Evolutionary conservation across 1,284 basidiomycete species (phyloP).

Genomic region (Cerioporus squamosus): DNA sequence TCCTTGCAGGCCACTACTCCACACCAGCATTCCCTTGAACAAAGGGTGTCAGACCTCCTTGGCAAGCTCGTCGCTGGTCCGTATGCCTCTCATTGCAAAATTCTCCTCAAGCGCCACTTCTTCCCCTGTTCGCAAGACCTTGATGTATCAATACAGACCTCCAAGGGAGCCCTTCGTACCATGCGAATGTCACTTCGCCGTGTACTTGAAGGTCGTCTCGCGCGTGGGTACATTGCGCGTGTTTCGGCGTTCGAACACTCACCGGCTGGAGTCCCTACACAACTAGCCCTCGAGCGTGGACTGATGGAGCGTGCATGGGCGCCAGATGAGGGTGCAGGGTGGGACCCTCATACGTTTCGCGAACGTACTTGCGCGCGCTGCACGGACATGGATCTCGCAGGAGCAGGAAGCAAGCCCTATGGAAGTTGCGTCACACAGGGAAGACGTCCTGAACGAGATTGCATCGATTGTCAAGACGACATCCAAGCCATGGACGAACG

Average conservation of each 20-base stretch:
- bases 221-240: slow-evolving; percentile 62
- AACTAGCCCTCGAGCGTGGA: slow-evolving; percentile 60
- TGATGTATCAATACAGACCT: slow-evolving; percentile 44
- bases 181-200: slow-evolving; percentile 68
- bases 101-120: slow-evolving; percentile 58
- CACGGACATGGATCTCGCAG: slow-evolving; percentile 59
- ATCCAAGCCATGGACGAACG: slow-evolving; percentile 71
- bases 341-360: slow-evolving; percentile 69
- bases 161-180: slow-evolving; percentile 69
- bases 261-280: slow-evolving; percentile 59
- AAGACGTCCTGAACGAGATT: slow-evolving; percentile 68
- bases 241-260: slow-evolving; percentile 57
- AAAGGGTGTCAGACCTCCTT: slow-evolving; percentile 58
- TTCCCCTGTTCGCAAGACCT: slow-evolving; percentile 33
- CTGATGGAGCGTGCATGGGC: slow-evolving; percentile 75
- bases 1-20: slow-evolving; percentile 48
- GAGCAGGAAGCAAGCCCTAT: slow-evolving; percentile 23
- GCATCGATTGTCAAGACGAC: slow-evolving; percentile 71
- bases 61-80: slow-evolving; percentile 63
- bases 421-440: slow-evolving; percentile 38
- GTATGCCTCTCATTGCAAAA: slow-evolving; percentile 65
- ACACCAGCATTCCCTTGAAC: slow-evolving; percentile 48
- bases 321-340: slow-evolving; percentile 59
- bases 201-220: slow-evolving; percentile 62
- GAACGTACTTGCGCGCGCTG: slow-evolving; percentile 52